Percentiles rank a stretch among this genome's conserved stretches.
phyloP scores from a whole-genome alignment of 2,329 filamentous ascomycete species.

The Arachnopeziza araneosa region DNA sequence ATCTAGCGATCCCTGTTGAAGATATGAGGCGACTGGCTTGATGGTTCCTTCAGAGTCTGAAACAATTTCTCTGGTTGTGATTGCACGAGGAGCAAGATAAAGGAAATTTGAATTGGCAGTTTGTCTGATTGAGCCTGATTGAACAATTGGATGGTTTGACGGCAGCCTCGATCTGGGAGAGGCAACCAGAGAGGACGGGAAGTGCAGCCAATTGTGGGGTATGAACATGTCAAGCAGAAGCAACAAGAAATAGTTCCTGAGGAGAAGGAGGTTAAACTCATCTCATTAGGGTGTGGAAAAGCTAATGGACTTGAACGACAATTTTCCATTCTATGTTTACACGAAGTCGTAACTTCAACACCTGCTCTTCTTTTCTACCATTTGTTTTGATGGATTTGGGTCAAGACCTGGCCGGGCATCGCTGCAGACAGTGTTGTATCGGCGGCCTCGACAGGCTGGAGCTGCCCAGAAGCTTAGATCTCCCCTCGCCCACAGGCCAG shows the following conservation, averaged over 20 bases:
- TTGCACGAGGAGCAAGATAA: background rate
- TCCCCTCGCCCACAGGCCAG: background rate
- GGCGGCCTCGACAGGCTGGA: background rate
- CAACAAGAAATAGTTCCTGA: no score
- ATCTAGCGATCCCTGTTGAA: background rate
- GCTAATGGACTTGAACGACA: no score
- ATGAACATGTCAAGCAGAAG: background rate
- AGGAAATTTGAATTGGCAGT: background rate
- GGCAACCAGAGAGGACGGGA: background rate
- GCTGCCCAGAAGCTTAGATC: background rate
- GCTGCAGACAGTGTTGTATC: no score
- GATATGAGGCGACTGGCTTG: background rate
- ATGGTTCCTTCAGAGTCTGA: background rate
- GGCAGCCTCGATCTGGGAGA: background rate
- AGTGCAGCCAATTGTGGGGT: background rate
- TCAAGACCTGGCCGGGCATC: no score
- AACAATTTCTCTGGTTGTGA: background rate
- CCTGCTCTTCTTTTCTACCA: background rate
- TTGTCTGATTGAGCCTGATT: background rate
- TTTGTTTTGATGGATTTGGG: no score
- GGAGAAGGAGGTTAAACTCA: no score
- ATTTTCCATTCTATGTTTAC: background rate
- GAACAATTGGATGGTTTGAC: background rate
- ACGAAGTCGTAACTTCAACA: background rate
- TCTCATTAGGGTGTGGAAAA: no score